A percentile compares a stretch with the other conserved stretches of the same genome.
Evolutionary conservation across 371 early-diverging fungal genomes (phyloP).

Genomic region (Syncephalastrum monosporum): DNA sequence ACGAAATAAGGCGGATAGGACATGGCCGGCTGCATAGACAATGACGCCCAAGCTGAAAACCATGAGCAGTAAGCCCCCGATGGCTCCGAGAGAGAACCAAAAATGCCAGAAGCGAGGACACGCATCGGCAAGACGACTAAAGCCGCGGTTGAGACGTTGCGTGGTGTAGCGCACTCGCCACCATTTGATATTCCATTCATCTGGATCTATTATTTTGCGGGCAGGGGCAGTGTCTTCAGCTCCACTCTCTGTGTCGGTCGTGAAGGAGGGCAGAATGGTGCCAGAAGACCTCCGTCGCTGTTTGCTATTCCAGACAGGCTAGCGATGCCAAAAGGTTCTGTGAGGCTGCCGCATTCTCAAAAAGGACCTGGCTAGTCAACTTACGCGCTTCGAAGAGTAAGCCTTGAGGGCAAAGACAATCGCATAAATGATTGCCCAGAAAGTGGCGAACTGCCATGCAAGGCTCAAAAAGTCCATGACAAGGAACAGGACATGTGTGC

Average conservation of each 20-base stretch:
- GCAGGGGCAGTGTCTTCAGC: background rate
- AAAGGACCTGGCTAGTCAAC: background rate
- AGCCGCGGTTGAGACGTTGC: slow-evolving; percentile 49
- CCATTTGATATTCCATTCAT: slow-evolving; percentile 44
- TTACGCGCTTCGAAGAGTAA: slow-evolving; percentile 22
- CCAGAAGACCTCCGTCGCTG: slow-evolving; percentile 7
- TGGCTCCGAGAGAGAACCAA: slow-evolving; percentile 61
- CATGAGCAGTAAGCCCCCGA: slow-evolving; percentile 52
- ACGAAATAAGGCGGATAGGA: slow-evolving; percentile 7
- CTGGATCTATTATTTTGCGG: slow-evolving; percentile 25
- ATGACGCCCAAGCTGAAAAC: slow-evolving; percentile 52
- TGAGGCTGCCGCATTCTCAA: too few relatives aligned
- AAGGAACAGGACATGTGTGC: background rate
- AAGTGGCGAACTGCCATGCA: slow-evolving; percentile 31
- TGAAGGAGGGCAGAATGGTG: background rate
- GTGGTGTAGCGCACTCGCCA: slow-evolving; percentile 65
- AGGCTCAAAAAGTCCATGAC: slow-evolving; percentile 36
- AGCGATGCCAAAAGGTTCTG: background rate
- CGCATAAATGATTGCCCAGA: slow-evolving; percentile 39
- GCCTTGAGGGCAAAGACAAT: slow-evolving; percentile 29
- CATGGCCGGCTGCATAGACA: slow-evolving; percentile 41
- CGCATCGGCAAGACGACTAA: slow-evolving; percentile 38
- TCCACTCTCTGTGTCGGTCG: background rate
- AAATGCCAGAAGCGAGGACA: slow-evolving; percentile 58
- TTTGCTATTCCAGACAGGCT: background rate